These are phyloP conservation scores for Myrica gale DNA, from an alignment of 306 rosid species.

Conservation along the genomic window DNA sequence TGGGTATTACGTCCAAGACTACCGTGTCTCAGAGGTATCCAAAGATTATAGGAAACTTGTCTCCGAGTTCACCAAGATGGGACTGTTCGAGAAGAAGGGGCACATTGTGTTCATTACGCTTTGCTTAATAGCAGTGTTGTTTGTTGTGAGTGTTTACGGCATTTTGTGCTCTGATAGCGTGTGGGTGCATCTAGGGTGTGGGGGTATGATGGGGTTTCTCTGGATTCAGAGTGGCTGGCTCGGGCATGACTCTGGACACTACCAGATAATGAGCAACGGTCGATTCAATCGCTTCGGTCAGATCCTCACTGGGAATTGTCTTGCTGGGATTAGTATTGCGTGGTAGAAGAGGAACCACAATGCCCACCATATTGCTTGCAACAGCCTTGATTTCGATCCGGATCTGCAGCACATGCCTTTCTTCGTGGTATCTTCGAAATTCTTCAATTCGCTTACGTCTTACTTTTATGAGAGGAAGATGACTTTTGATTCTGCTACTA, in stretches of 20 bases:
- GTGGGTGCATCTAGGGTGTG: conserved; percentile 56
- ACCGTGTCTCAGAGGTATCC: conserved; percentile 62
- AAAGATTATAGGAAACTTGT: conserved; percentile 61
- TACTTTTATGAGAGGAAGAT: conserved; percentile 49
- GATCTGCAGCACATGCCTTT: conserved; percentile 72
- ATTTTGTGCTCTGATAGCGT: conserved; percentile 35
- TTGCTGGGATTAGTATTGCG: conserved; percentile 68
- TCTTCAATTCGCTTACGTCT: conserved; percentile 53
- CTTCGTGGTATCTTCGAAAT: conserved; percentile 57
- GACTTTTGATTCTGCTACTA: conserved; percentile 48
- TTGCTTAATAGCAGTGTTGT: conserved; percentile 36
- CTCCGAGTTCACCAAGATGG: conserved; percentile 49
- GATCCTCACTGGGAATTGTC: conserved; percentile 61
- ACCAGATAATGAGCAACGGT: conserved; percentile 41
- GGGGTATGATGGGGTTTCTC: conserved; percentile 42
- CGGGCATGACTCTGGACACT: conserved; percentile 80
- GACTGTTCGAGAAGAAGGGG: conserved; percentile 65
- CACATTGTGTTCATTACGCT: conserved; percentile 35
- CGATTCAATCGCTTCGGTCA: conserved; percentile 40
- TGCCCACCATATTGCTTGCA: conserved; percentile 68
- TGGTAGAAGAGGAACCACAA: conserved; percentile 91
- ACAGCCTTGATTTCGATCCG: conserved; percentile 72
- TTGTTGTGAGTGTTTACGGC: conserved; percentile 51
- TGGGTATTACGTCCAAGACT: conserved; percentile 48
- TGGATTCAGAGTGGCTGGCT: conserved; percentile 78